Evolutionary conservation across 805 yeast genomes (phyloP).

Genomic region (Monosporozyma yasuniensis): DNA sequence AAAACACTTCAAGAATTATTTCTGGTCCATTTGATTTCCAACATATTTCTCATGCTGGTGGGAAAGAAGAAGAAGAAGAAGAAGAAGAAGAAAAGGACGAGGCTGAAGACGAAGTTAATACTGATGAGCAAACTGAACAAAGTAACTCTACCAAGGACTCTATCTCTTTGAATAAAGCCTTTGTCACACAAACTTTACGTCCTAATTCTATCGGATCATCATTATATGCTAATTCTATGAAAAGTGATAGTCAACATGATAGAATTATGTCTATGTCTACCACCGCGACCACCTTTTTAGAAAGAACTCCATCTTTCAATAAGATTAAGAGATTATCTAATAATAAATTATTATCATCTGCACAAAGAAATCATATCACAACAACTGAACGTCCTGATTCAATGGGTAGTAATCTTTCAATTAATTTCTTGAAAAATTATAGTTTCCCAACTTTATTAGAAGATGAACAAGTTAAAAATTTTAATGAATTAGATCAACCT

Average conservation of each 20-base stretch:
- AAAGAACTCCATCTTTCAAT: slow-evolving; percentile 8
- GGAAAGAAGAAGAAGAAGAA: slow-evolving; percentile 9
- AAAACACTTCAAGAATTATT: slow-evolving; percentile 10
- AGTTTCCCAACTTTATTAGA: slow-evolving; percentile 26
- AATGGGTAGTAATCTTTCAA: slow-evolving; percentile 13
- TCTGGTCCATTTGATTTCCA: slow-evolving; percentile 34
- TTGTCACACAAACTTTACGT: slow-evolving; percentile 6
- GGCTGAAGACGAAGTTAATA: background rate
- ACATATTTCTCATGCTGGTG: slow-evolving; percentile 35
- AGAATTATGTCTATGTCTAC: slow-evolving; percentile 26
- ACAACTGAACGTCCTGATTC: slow-evolving; percentile 10
- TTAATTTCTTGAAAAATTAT: slow-evolving; percentile 22
- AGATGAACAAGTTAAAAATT: slow-evolving; percentile 11
- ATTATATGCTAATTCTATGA: slow-evolving; percentile 7
- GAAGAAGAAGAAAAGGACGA: slow-evolving; percentile 6
- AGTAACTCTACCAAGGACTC: background rate
- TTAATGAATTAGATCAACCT: background rate
- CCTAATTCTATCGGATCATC: slow-evolving; percentile 10
- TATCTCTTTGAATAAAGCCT: slow-evolving; percentile 5
- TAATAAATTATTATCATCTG: background rate
- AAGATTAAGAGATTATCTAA: background rate
- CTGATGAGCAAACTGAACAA: too few relatives aligned
- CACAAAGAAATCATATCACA: background rate
- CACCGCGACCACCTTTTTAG: slow-evolving; percentile 20
- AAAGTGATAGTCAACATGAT: slow-evolving; percentile 6